phyloP scores from a whole-genome alignment of 2,329 filamentous ascomycete species.

The Diaporthe humulicola region DNA sequence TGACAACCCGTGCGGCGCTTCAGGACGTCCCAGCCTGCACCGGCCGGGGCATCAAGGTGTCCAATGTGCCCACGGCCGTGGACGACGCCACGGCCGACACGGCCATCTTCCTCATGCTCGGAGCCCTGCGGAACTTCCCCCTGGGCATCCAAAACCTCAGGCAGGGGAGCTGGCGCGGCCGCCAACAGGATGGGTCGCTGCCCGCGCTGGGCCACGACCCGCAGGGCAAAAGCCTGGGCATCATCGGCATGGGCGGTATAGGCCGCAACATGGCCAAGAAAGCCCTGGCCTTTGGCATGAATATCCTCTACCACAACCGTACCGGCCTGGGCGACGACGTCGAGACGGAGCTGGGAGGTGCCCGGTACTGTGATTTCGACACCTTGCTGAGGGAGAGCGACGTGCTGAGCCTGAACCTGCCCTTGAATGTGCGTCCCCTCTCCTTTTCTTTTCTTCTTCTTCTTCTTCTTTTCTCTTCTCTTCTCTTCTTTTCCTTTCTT shows the following conservation, averaged over 20 bases:
- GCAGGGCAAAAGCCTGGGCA: slow-evolving; percentile 82
- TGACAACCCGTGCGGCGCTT: background rate
- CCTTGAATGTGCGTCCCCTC: slow-evolving; percentile 76
- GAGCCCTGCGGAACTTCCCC: slow-evolving; percentile 82
- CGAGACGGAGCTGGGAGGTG: slow-evolving; percentile 62
- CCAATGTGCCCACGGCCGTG: slow-evolving; percentile 85
- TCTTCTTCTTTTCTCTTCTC: background rate
- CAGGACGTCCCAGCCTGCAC: slow-evolving; percentile 78
- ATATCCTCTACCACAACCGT: slow-evolving; percentile 81
- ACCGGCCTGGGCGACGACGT: slow-evolving; percentile 68
- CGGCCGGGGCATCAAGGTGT: slow-evolving; percentile 75
- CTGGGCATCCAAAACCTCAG: slow-evolving; percentile 75
- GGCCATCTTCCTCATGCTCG: slow-evolving; percentile 84
- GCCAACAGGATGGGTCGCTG: slow-evolving; percentile 52
- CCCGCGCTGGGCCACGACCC: slow-evolving; percentile 80
- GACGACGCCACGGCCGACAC: slow-evolving; percentile 88
- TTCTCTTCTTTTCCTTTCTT: background rate
- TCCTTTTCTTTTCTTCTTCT: background rate
- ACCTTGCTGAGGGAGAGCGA: slow-evolving; percentile 78
- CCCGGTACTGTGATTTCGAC: slow-evolving; percentile 80
- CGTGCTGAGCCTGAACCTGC: slow-evolving; percentile 84
- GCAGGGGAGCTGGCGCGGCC: slow-evolving; percentile 76
- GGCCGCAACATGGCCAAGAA: slow-evolving; percentile 83
- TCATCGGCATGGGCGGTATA: slow-evolving; percentile 89
- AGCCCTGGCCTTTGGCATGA: slow-evolving; percentile 82